Conservation (phyloP, 2,329 filamentous ascomycete genomes). For the Allantophomopsis lycopodina region DNA sequence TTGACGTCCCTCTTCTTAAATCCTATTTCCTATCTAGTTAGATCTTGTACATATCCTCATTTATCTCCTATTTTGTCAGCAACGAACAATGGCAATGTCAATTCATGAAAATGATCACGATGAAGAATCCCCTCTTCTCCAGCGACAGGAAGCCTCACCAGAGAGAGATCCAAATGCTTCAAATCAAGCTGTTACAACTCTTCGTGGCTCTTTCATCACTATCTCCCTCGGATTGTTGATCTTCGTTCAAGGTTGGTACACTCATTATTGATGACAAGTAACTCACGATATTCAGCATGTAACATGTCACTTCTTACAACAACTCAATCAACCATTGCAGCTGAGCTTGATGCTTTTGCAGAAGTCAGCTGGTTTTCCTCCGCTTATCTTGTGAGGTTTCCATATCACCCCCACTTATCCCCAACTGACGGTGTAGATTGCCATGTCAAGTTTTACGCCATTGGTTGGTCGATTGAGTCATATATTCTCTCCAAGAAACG, state of each 20-base stretch:
- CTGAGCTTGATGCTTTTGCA: constrained; percentile 60
- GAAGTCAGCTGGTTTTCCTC: constrained; percentile 71
- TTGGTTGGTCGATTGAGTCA: constrained; percentile 58
- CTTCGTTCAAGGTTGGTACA: constrained; percentile 39
- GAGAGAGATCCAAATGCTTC: constrained; percentile 6
- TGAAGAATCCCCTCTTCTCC: no score
- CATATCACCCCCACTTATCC: no score
- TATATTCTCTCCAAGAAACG: constrained; percentile 56
- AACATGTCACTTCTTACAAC: constrained; percentile 77
- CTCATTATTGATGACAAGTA: constrained; percentile 1
- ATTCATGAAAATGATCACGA: no score
- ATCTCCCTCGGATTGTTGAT: constrained; percentile 40
- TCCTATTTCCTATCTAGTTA: no score
- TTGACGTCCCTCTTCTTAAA: no score
- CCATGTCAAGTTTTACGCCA: constrained; percentile 45
- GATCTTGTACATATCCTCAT: no score
- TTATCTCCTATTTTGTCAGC: no score
- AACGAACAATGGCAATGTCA: no score
- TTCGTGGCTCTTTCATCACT: constrained; percentile 29
- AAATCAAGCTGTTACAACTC: constrained; percentile 14
- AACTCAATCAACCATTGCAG: constrained; percentile 63
- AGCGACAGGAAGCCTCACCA: no score
- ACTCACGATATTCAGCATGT: constrained; percentile 16
- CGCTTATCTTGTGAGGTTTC: constrained; percentile 45
- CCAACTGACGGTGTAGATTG: constrained; percentile 27